phyloP scores from a whole-genome alignment of 208 protist genomes.

The Wallacemonas sp. region DNA sequence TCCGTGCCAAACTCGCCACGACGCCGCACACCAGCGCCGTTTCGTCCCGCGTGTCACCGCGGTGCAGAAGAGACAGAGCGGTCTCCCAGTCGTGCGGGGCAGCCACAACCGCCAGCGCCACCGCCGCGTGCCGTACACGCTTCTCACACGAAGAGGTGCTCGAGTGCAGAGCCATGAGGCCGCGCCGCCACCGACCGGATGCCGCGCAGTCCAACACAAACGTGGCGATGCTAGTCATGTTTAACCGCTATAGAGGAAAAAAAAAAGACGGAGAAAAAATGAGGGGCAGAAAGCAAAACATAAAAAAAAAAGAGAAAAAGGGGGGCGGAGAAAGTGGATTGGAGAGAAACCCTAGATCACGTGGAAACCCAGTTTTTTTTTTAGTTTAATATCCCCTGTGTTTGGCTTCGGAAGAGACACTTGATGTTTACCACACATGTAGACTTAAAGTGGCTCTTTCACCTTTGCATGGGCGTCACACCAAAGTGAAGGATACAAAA shows the following conservation, averaged over 20 bases:
- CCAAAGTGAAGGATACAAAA: too few relatives aligned
- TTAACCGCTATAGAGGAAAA: slow-evolving; percentile 6
- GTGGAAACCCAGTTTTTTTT: too few relatives aligned
- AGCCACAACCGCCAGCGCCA: slow-evolving; percentile 43
- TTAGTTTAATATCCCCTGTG: too few relatives aligned
- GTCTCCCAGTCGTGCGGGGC: slow-evolving; percentile 45
- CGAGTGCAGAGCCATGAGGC: slow-evolving; percentile 57
- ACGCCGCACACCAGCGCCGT: slow-evolving; percentile 22
- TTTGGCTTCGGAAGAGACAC: too few relatives aligned
- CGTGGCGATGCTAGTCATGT: slow-evolving; percentile 58
- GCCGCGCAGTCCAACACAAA: slow-evolving; percentile 69
- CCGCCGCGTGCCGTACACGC: slow-evolving; percentile 29
- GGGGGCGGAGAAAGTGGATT: not conserved
- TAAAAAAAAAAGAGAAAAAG: not conserved
- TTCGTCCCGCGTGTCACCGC: slow-evolving; percentile 15
- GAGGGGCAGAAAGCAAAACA: not conserved
- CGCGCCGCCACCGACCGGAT: slow-evolving; percentile 66
- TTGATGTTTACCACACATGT: too few relatives aligned
- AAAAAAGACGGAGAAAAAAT: slow-evolving; percentile 3
- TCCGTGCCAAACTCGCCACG: slow-evolving; percentile 28
- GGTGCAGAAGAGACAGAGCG: slow-evolving; percentile 38
- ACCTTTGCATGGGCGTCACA: too few relatives aligned
- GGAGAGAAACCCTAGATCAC: too few relatives aligned
- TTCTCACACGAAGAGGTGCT: slow-evolving; percentile 20
- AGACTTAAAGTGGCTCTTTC: too few relatives aligned